phyloP scores from a whole-genome alignment of 352 stramenopile species.

The Phytophthora tubulina region DNA sequence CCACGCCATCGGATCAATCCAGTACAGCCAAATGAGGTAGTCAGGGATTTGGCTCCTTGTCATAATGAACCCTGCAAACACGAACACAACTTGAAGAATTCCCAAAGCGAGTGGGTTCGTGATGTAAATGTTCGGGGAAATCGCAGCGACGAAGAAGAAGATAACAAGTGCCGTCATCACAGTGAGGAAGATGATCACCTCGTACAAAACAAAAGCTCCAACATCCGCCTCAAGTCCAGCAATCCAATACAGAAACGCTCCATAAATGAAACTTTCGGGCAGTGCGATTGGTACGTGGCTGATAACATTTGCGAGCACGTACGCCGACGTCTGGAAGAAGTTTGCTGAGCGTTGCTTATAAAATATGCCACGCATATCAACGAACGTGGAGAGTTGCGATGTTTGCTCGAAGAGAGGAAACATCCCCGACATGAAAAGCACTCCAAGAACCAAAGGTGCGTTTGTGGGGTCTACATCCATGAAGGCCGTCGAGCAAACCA shows the following conservation, averaged over 20 bases:
- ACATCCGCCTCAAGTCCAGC: constrained; percentile 43
- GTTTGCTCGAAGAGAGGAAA: constrained; percentile 73
- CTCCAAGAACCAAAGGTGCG: constrained; percentile 50
- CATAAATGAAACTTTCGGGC: constrained; percentile 74
- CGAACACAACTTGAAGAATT: constrained; percentile 44
- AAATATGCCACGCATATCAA: constrained; percentile 59
- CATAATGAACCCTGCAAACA: constrained; percentile 48
- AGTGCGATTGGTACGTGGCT: constrained; percentile 45
- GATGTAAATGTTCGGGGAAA: constrained; percentile 27
- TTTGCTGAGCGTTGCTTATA: constrained; percentile 81
- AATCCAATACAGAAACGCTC: constrained; percentile 50
- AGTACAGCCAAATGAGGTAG: constrained; percentile 65
- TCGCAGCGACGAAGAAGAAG: constrained; percentile 34
- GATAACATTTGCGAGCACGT: constrained; percentile 52
- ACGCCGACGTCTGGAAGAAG: constrained; percentile 72
- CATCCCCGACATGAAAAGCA: constrained; percentile 75
- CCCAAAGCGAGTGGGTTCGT: constrained; percentile 19
- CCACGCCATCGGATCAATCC: constrained; percentile 62
- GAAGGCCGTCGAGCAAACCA: constrained; percentile 42
- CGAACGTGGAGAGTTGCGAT: constrained; percentile 69
- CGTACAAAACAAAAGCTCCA: constrained; percentile 60
- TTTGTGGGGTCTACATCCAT: constrained; percentile 35
- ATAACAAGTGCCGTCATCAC: constrained; percentile 23
- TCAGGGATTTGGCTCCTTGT: constrained; percentile 46
- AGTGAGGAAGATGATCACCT: constrained; percentile 61